Base-by-base conservation (phyloP, 2,329 filamentous ascomycete species). In the Cladophialophora bantiana region DNA sequence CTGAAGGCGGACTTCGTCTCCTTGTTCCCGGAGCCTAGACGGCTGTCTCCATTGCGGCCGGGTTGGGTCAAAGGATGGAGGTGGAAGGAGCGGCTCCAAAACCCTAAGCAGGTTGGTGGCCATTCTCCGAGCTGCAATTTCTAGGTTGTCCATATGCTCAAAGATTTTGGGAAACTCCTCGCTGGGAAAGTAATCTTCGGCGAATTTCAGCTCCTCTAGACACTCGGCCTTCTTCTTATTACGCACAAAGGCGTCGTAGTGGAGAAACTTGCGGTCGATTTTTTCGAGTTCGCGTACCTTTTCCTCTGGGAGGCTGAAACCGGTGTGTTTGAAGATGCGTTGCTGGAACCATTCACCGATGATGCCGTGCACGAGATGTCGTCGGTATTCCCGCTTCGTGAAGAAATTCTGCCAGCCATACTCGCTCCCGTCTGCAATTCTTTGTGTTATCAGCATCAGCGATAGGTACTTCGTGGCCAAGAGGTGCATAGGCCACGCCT, bases 361-460 rank as follows among this genome's bases (percentile, higher is more conserved):
- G 45, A 71, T 62, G 2, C 62, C 70, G 42, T 68, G 66, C 20
- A 73, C 61, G 26, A 74, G 59, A 20, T 68, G 56, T 7, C 54
- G 52, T 2, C 72, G 71, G 20, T 67, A 57, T 32, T 67, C 61
- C 1, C 35, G 50, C 10, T 67, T 64, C 10, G 70, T 70, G 59
- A 74, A 71, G 63, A 73, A 68, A 36, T 65, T 40, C 9, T 59
- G 50, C 72, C 72, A 74, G 6, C 65, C 65, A 40, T 62, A 56
- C 7, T 61, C 42, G 15, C 45, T 59, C 26, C 65, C 68, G 20
- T 71, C 68, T 4, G 68, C 70, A 6, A 72, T 68, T 26, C 42
- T 68, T 36, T 54, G 40, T 15, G 65, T 59, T 15, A 64, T 63
- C 6, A 42, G 50, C 40, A 62, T 66, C 32, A 70, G 34, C 4